A percentile compares a stretch with the other conserved stretches of the same genome.
Conservation (phyloP, 352 stramenopile genomes). For the Phytophthora cactorum region DNA sequence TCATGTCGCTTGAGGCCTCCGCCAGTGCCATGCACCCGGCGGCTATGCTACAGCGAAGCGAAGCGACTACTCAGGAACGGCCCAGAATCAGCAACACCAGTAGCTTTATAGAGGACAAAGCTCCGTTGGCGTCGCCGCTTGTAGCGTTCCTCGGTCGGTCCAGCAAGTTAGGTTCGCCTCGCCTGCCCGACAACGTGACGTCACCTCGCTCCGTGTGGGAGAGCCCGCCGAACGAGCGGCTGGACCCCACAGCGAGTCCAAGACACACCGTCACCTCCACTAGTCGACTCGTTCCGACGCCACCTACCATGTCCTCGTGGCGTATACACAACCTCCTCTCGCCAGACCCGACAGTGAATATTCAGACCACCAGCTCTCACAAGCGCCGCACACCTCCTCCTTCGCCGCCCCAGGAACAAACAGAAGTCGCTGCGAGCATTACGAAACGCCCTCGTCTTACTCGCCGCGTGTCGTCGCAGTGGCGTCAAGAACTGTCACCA, state of each 20-base stretch:
- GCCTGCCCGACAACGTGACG: constrained; percentile 33
- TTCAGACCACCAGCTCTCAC: constrained; percentile 15
- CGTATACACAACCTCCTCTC: constrained; percentile 37
- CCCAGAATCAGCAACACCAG: background rate
- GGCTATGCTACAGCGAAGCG: background rate
- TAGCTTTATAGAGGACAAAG: constrained; percentile 29
- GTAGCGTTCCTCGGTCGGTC: constrained; percentile 38
- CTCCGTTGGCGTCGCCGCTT: constrained; percentile 30
- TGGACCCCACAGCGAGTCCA: constrained; percentile 43
- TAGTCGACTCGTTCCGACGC: constrained; percentile 21
- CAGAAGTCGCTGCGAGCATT: constrained; percentile 14
- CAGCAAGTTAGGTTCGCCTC: constrained; percentile 42
- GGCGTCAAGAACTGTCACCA: constrained; percentile 63
- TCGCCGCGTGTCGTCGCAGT: constrained; percentile 53
- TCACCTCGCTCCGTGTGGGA: constrained; percentile 52
- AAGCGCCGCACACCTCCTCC: constrained; percentile 27
- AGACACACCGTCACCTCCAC: constrained; percentile 26
- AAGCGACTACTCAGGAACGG: constrained; percentile 12
- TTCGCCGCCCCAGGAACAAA: constrained; percentile 17
- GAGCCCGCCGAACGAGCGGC: constrained; percentile 29
- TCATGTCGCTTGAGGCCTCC: constrained; percentile 28
- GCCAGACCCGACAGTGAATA: constrained; percentile 25
- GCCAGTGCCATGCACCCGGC: constrained; percentile 28
- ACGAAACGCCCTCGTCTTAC: constrained; percentile 48
- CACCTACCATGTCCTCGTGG: constrained; percentile 29